phyloP scores from a whole-genome alignment of 2,329 filamentous ascomycete species.

The Penicillium sp. region DNA sequence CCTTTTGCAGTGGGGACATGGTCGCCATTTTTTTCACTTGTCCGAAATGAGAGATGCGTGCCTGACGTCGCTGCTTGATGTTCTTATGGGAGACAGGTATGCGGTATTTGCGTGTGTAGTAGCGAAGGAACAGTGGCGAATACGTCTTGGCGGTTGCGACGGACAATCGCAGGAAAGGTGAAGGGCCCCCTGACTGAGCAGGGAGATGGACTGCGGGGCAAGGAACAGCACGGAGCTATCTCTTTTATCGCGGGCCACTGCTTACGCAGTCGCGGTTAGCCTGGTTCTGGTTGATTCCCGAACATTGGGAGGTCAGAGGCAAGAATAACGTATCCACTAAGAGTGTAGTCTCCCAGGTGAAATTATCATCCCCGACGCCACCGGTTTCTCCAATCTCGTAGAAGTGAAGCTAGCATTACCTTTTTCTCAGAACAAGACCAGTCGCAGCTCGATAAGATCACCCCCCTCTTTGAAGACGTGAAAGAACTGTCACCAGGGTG shows the following conservation, averaged over 20 bases:
- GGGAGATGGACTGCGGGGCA: background rate
- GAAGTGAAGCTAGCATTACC: constrained; percentile 38
- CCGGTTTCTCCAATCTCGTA: background rate
- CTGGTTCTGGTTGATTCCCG: constrained; percentile 10
- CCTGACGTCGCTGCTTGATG: constrained; percentile 51
- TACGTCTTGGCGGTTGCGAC: constrained; percentile 66
- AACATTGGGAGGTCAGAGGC: constrained; percentile 3
- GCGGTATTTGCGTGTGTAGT: constrained; percentile 57
- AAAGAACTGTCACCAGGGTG: constrained; percentile 28
- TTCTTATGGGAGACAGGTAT: constrained; percentile 51
- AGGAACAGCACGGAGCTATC: constrained; percentile 19
- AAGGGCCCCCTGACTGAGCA: background rate
- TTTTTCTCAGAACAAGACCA: constrained; percentile 37
- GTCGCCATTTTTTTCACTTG: constrained; percentile 44
- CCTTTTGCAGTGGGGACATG: constrained; percentile 49
- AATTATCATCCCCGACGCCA: constrained; percentile 11
- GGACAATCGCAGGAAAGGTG: constrained; percentile 8
- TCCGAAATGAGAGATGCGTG: constrained; percentile 41
- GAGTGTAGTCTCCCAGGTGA: background rate
- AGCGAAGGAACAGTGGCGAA: constrained; percentile 72
- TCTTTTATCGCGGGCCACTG: constrained; percentile 38
- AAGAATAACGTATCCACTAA: background rate
- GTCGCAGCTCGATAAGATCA: constrained; percentile 23
- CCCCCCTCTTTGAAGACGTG: constrained; percentile 28
- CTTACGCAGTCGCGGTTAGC: constrained; percentile 43